Percentiles rank a stretch among this genome's conserved stretches.
These are phyloP conservation scores for Globisporangium parvum DNA, from an alignment of 352 stramenopile genomes.

Conservation along the genomic window DNA sequence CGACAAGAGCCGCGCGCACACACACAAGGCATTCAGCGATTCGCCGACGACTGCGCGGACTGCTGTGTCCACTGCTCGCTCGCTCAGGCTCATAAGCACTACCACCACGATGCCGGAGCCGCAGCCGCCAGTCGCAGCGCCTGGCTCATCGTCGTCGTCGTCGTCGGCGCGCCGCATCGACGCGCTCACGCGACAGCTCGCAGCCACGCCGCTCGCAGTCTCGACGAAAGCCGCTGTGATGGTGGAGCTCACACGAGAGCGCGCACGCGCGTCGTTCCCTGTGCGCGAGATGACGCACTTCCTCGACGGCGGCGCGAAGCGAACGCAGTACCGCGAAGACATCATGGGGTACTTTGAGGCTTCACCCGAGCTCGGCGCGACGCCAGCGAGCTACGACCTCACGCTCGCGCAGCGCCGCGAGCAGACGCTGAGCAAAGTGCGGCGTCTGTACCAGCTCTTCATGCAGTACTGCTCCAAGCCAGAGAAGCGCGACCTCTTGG, in stretches of 20 bases:
- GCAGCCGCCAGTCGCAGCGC: conserved; percentile 12
- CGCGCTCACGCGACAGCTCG: conserved; percentile 46
- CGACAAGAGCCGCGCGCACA: no score
- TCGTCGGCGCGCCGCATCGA: conserved; percentile 31
- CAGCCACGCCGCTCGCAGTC: conserved; percentile 17
- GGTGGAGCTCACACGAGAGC: conserved; percentile 45
- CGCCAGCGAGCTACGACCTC: conserved; percentile 39
- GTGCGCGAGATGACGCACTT: conserved; percentile 53
- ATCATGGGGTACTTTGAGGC: conserved; percentile 41
- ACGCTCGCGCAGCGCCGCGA: conserved; percentile 42
- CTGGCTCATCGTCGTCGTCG: conserved; percentile 17
- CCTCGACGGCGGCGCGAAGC: conserved; percentile 40
- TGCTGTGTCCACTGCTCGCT: no score
- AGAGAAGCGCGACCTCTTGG: conserved; percentile 55
- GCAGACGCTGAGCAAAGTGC: conserved; percentile 45
- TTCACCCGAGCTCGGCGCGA: conserved; percentile 37
- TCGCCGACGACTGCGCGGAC: no score
- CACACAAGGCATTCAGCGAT: no score
- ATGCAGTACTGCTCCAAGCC: conserved; percentile 43
- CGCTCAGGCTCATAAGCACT: no score
- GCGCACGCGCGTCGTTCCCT: conserved; percentile 38
- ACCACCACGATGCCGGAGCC: neutral
- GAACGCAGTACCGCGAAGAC: conserved; percentile 40
- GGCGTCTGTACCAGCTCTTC: conserved; percentile 55
- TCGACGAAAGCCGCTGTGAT: conserved; percentile 37